Evolutionary conservation across 306 rosid species (phyloP), one percentile per base, ranked within the genome.

Genomic region (Lagenaria siceraria): DNA sequence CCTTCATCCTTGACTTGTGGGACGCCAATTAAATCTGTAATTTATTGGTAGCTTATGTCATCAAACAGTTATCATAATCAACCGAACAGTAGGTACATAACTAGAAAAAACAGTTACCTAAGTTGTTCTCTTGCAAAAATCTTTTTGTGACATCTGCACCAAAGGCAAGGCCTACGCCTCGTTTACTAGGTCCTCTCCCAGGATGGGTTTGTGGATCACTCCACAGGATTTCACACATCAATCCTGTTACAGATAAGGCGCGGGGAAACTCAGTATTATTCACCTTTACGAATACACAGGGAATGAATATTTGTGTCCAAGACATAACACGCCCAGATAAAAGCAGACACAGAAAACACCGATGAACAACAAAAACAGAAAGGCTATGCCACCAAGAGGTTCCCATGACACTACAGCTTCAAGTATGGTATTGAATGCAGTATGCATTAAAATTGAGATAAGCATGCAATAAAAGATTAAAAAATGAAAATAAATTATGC

Each of bases 1-100:
- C 99, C 99, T 83, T 96, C 98, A 59, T 96, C 99, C 88, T 96
- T 96, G 68, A 96, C 99, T 87, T 96, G n/a, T 96, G 99, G 75
- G 99, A 96, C 99, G 90, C 81, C 99, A 43, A 96, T 89, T 85
- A 96, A 85, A 80, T 96, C 99, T 96, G 93, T 70, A 48, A 80
- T 78, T 54, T 79, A 42, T 61, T 55, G 52, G 71, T 24, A 65
- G 8, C 36, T 65, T 1, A 48, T 52, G 77, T 73, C 29, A 51
- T 29, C 9, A 51, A 51, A 51, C 61, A 29, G 24, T 9, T 10
- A 31, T 51, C 38, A 29, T 72, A 17, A 11, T 51, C 48, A 25
- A 73, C 56, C 38, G 4, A 72, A 19, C 48, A 73, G 24, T 18
- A 19, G 62, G 35, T 51, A 59, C 15, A 9, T 48, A 58, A 62